Base-by-base conservation (phyloP, 2,329 filamentous ascomycete genomes). In the Stachybotrys chlorohalonatus region DNA sequence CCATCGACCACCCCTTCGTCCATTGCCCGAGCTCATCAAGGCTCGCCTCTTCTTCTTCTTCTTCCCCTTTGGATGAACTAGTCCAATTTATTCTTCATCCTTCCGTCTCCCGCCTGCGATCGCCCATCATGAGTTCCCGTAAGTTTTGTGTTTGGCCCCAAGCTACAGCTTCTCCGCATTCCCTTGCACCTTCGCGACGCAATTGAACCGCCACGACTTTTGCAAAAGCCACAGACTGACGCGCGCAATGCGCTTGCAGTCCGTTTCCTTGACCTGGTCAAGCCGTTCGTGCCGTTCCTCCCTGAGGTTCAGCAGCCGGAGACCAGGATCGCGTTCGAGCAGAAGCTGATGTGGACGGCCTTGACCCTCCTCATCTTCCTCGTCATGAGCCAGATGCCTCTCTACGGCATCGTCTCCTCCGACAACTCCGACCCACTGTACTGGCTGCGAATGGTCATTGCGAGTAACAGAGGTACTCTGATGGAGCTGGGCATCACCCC, bases 381-480 rank as follows among this genome's bases (percentile, higher is more conserved):
- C 82, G 91, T 99, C 76, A 99, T 99, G 94, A 96, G 91, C 79
- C 94, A 96, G 80, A 97, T 99, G 94, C 92, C 94, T 62, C 79
- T 94, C 59, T 99, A 99, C 78, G 94, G 94, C 77, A 99, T 99
- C 75, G 95, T 99, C 70, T 99, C 94, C 55, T 99, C 94, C 68
- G 89, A 94, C 76, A 96, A 91, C 66, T 97, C 94, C 58, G 95
- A 99, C 78, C 95, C 94, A 65, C 82, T 99, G 68, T 99, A 99
- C 85, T 99, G 94, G 94, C 83, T 99, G 70, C 89, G 94, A 76
- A 97, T 99, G 93, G 96, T 99, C 86, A 85, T 97, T 84, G 94
- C 94, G 70, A 96, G 90, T 87, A 99, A 99, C 75, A 86, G 92
- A 69, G 92, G 92, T 75, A 96, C 92, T 31, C 74, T 96, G 73